Percentiles rank a stretch among this genome's conserved stretches.
phyloP scores from a whole-genome alignment of 1,284 basidiomycete species.

The Apiotrichum akiyoshidainum region DNA sequence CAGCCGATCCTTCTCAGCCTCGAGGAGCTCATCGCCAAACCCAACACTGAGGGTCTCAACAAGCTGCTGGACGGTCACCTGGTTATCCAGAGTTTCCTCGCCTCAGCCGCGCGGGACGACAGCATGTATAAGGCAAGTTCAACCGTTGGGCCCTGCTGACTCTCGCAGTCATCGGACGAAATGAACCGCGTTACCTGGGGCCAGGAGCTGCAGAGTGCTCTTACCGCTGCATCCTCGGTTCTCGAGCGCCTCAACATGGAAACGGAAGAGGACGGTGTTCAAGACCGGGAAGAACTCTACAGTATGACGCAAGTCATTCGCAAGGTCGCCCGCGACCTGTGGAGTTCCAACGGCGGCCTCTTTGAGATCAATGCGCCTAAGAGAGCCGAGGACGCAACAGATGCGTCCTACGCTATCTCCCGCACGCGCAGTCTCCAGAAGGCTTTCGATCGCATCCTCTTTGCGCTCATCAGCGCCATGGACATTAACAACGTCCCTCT shows the following conservation, averaged over 20 bases:
- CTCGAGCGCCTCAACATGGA: constrained; percentile 33
- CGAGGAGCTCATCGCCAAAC: constrained; percentile 64
- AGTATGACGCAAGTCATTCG: constrained; percentile 24
- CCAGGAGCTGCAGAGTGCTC: constrained; percentile 35
- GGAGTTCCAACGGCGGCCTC: constrained; percentile 32
- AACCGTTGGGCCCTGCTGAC: neutral
- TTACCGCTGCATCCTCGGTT: constrained; percentile 28
- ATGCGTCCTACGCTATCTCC: constrained; percentile 66
- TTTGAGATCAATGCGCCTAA: constrained; percentile 42
- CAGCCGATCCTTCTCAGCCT: constrained; percentile 54
- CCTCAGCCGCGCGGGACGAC: constrained; percentile 32
- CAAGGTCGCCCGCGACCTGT: constrained; percentile 26
- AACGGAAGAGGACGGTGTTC: constrained; percentile 21
- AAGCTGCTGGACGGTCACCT: constrained; percentile 54
- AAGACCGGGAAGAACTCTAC: constrained; percentile 26
- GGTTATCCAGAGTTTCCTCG: constrained; percentile 54
- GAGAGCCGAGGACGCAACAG: constrained; percentile 25
- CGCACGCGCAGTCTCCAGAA: constrained; percentile 67
- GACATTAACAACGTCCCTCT: constrained; percentile 79
- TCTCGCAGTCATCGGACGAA: constrained; percentile 32
- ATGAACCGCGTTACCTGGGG: constrained; percentile 37
- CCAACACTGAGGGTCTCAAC: constrained; percentile 58
- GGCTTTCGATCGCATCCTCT: constrained; percentile 75
- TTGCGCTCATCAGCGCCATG: constrained; percentile 68
- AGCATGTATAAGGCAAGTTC: constrained; percentile 34